Base-by-base conservation (phyloP, 495 filamentous ascomycete genomes). In the Penicillium cosmopolitanum region DNA sequence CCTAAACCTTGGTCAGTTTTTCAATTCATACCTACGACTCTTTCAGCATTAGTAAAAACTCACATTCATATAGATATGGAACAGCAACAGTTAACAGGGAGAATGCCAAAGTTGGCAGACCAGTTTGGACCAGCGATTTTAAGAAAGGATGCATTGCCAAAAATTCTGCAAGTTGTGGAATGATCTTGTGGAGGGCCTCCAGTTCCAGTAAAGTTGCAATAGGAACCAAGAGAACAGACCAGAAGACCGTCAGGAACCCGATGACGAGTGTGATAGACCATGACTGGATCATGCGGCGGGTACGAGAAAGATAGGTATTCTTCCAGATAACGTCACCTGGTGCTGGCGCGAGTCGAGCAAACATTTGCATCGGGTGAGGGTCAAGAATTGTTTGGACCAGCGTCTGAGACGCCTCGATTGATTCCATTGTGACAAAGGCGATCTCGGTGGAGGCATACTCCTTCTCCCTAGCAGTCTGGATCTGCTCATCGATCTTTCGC, bases 371-470 rank as follows among this genome's bases (percentile, higher is more conserved):
- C 11, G 96, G 96, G 21, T 87, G 86, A 1, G 95, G 92, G 66
- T 97, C 93, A 28, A 99, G 83, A 5, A 93, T 86, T 0, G 96
- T 91, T 71, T 99, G 95, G 43, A 96, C 87, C 15, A 92, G 91
- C 89, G 97, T 96, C 78, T 98, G 95, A 56, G 83, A 86, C 21
- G 93, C 86, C n/a, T 92, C 89, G 58, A 94, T 92, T 16, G 92
- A 96, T 72, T 97, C 88, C 90, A 99, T 93, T 1, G 96, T 97
- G 34, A 99, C 92, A 71, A 98, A 98, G 7, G 96, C 96, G 35
- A 96, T 78, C 43, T 93, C 86, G 0, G 86, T 92, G 2, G 96
- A 82, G 9, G 80, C 75, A 67, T 90, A 97, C 15, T 89, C 86
- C 69, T 93, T 93, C 63, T 84, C 83, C 25, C 96, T 84, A 0